Conservation (phyloP, 1,284 basidiomycete species). For the Austroboletus olivaceoglutinosus region DNA sequence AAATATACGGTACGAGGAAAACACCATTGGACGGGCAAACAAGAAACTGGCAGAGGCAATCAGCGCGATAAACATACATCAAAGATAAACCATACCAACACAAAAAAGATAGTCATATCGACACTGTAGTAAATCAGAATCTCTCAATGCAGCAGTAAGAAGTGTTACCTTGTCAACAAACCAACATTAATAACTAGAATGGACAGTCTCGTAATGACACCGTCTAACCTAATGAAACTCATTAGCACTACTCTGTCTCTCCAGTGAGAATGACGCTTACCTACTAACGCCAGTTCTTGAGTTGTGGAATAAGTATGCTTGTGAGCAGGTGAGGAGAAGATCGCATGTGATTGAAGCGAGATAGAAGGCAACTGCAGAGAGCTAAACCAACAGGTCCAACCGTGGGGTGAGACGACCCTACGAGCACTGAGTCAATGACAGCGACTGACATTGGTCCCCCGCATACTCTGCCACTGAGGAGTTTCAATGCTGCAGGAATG, state of each 20-base stretch:
- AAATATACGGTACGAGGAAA: constrained; percentile 33
- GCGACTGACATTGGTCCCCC: constrained; percentile 26
- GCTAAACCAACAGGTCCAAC: constrained; percentile 13
- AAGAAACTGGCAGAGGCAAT: constrained; percentile 20
- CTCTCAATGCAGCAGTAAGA: too few relatives aligned
- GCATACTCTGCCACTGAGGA: constrained; percentile 28
- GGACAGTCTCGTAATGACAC: constrained; percentile 30
- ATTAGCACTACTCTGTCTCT: background rate
- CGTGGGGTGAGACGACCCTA: too few relatives aligned
- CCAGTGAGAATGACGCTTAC: constrained; percentile 9
- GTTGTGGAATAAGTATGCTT: constrained; percentile 32
- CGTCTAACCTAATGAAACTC: constrained; percentile 21
- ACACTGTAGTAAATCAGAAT: constrained; percentile 19
- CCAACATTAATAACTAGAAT: constrained; percentile 33
- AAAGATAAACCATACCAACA: constrained; percentile 22
- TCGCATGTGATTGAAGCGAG: constrained; percentile 32
- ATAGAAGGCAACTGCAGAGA: constrained; percentile 32
- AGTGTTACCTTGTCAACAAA: constrained; percentile 33
- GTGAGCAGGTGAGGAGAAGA: constrained; percentile 32
- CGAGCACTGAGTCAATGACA: background rate
- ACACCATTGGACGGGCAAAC: constrained; percentile 33
- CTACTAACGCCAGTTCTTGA: constrained; percentile 33
- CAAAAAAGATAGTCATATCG: constrained; percentile 30
- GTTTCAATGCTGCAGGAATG: constrained; percentile 15
- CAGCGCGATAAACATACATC: background rate